A percentile compares a stretch with the other conserved stretches of the same genome.
Conservation (phyloP, 805 yeast species). For the Metschnikowia koreensis region DNA sequence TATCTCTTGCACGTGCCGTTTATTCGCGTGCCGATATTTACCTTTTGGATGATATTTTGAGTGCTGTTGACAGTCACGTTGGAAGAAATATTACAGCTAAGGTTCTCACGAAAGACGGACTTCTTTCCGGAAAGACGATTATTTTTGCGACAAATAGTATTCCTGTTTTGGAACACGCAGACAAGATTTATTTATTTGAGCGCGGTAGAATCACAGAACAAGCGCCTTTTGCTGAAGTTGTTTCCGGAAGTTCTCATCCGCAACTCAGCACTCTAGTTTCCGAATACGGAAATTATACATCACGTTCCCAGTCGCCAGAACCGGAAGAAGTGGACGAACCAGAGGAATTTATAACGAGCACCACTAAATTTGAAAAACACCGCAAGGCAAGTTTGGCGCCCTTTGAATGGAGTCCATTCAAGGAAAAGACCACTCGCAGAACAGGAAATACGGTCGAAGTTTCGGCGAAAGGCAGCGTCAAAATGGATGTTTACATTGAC, state of each 20-base stretch:
- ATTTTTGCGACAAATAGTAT: conserved; percentile 17
- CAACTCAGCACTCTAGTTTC: conserved; percentile 7
- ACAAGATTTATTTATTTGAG: conserved; percentile 15
- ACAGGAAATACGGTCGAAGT: conserved; percentile 25
- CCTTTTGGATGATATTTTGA: conserved; percentile 40
- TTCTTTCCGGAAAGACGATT: conserved; percentile 22
- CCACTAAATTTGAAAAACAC: not conserved
- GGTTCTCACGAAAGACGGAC: conserved; percentile 32
- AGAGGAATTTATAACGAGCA: not conserved
- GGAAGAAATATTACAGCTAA: conserved; percentile 33
- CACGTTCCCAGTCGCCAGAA: conserved; percentile 1
- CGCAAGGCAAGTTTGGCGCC: conserved; percentile 17
- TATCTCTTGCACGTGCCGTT: conserved; percentile 42
- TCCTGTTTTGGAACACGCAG: conserved; percentile 11
- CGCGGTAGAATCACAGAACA: conserved; percentile 12
- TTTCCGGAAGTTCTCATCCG: conserved; percentile 3
- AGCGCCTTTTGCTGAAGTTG: conserved; percentile 6
- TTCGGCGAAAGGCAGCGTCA: conserved; percentile 60
- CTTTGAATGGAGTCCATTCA: conserved; percentile 42
- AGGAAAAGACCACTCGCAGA: conserved; percentile 24
- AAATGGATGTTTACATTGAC: conserved; percentile 48
- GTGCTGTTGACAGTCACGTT: conserved; percentile 45
- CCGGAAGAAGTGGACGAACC: not conserved
- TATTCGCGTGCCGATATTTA: conserved; percentile 40
- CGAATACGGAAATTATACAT: conserved; percentile 4